phyloP scores from a whole-genome alignment of 768 basidiomycete species.

The Suillus spraguei region DNA sequence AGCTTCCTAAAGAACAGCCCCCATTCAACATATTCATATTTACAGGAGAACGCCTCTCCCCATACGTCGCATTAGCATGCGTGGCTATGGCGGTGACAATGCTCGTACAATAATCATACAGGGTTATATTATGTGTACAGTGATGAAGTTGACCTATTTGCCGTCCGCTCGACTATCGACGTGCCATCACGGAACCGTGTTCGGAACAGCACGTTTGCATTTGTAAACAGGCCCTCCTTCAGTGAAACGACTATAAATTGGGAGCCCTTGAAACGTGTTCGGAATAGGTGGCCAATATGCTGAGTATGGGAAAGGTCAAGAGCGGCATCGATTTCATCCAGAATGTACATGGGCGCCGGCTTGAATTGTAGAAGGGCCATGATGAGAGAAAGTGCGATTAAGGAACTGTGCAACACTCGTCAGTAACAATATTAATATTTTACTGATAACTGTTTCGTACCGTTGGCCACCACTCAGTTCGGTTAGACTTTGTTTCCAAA shows the following conservation, averaged over 20 bases:
- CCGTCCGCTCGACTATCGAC: conserved; percentile 83
- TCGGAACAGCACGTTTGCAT: conserved; percentile 94
- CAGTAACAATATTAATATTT: conserved; percentile 9
- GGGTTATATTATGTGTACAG: conserved; percentile 31
- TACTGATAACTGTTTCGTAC: conserved; percentile 43
- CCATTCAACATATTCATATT: not conserved
- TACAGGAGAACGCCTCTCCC: conserved; percentile 91
- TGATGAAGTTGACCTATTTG: conserved; percentile 58
- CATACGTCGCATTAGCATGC: conserved; percentile 94
- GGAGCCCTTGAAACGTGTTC: conserved; percentile 94
- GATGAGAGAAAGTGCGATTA: conserved; percentile 96
- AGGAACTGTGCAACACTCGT: conserved; percentile 59
- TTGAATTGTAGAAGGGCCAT: conserved; percentile 99
- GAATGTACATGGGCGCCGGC: conserved; percentile 98
- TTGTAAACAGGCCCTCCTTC: conserved; percentile 96
- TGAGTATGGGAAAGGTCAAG: conserved; percentile 96
- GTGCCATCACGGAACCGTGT: conserved; percentile 95
- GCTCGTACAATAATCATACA: conserved; percentile 40
- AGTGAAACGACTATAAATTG: conserved; percentile 98
- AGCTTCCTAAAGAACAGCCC: conserved; percentile 2
- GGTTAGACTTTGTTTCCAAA: conserved; percentile 98
- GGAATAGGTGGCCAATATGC: conserved; percentile 97
- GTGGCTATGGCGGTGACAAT: conserved; percentile 88
- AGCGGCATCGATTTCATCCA: conserved; percentile 98
- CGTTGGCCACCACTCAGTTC: conserved; percentile 97